A percentile compares a stretch with the other conserved stretches of the same genome.
Conservation (phyloP, 345 rosid species). For the Cardiospermum halicacabum region DNA sequence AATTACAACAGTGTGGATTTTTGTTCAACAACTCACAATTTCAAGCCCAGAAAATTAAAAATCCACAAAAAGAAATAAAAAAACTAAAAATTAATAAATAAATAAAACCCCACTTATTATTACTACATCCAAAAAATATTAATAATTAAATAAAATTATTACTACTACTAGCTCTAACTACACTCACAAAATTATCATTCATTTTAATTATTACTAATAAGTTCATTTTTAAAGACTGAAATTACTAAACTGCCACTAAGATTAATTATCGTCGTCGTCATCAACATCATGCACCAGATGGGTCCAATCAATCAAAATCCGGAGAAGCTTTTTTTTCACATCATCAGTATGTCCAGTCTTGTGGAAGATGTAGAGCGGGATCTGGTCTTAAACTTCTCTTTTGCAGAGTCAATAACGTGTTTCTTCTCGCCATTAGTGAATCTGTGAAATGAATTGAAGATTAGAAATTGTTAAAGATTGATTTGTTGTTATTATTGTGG, state of each 20-base stretch:
- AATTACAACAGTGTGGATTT: slow-evolving; percentile 11
- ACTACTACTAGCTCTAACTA: slow-evolving; percentile 6
- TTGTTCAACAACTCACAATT: slow-evolving; percentile 2
- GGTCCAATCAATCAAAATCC: background rate
- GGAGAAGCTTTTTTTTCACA: too few relatives aligned
- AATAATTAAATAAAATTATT: too few relatives aligned
- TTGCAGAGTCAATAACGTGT: slow-evolving; percentile 21
- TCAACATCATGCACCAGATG: background rate
- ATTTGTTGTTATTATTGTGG: background rate
- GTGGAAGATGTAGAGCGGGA: slow-evolving; percentile 34
- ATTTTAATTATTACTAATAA: too few relatives aligned
- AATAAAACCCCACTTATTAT: background rate
- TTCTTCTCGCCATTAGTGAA: slow-evolving; percentile 38
- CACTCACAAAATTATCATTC: slow-evolving; percentile 8
- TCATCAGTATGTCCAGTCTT: slow-evolving; percentile 64
- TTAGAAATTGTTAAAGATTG: too few relatives aligned
- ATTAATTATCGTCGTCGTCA: background rate
- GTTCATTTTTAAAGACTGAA: too few relatives aligned
- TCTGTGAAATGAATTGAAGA: slow-evolving; percentile 21
- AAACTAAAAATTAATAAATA: background rate
- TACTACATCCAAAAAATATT: too few relatives aligned
- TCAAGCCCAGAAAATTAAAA: background rate
- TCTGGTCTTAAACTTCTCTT: slow-evolving; percentile 22
- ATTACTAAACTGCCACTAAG: background rate
- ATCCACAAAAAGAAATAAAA: background rate